phyloP scores from a whole-genome alignment of 164 flowering plant genomes.

The Santalum album region DNA sequence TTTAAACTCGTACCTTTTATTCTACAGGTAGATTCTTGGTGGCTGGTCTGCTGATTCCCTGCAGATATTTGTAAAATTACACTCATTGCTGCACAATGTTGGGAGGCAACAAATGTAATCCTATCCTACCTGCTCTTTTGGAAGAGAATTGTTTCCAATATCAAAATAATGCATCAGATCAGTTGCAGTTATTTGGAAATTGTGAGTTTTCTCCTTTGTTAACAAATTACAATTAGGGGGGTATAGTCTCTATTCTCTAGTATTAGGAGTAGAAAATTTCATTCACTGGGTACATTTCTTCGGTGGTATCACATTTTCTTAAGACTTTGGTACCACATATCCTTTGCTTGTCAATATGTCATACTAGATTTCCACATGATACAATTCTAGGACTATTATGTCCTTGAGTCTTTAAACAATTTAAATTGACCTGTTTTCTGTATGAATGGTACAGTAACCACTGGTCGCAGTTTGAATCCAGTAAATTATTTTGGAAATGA shows the following conservation, averaged over 20 bases:
- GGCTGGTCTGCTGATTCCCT: no score
- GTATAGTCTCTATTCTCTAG: neutral
- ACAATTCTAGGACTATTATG: no score
- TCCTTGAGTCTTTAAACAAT: no score
- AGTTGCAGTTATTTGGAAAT: slow-evolving; percentile 31
- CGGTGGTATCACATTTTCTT: no score
- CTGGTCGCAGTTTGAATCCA: neutral
- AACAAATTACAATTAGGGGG: neutral
- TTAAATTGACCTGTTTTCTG: neutral
- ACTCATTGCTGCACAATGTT: slow-evolving; percentile 16
- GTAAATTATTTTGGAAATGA: slow-evolving; percentile 6
- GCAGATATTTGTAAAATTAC: neutral
- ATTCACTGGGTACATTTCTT: no score
- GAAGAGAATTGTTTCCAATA: slow-evolving; percentile 19
- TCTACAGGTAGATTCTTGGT: slow-evolving; percentile 9
- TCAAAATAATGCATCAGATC: slow-evolving; percentile 24
- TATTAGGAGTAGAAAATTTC: no score
- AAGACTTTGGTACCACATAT: no score
- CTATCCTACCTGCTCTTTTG: slow-evolving; percentile 22
- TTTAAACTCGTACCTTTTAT: neutral
- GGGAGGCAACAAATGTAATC: slow-evolving; percentile 27
- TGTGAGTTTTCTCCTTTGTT: slow-evolving; percentile 14
- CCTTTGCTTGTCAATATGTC: no score
- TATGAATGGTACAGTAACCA: neutral
- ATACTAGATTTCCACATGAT: no score